Conservation (phyloP, 352 stramenopile genomes). For the Globisporangium rhizosaccharum region DNA sequence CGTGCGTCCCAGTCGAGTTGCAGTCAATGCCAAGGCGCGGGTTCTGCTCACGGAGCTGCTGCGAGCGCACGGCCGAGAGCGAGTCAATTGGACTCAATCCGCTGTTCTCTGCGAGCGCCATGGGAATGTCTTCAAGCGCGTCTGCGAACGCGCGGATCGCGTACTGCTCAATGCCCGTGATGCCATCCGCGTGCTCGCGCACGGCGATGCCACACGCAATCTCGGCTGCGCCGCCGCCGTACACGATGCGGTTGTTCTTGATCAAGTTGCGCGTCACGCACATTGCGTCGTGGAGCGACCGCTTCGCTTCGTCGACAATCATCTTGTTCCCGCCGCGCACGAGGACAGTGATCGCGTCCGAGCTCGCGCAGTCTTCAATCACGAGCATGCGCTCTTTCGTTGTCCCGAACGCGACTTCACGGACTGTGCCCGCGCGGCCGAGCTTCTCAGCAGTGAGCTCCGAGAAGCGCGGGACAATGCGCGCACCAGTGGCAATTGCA, state of each 20-base stretch:
- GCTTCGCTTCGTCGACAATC: slow-evolving; percentile 99
- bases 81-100: slow-evolving; percentile 97
- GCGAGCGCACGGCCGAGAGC: slow-evolving; percentile 95
- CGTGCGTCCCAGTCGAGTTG: slow-evolving; percentile 89
- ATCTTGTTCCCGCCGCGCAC: slow-evolving; percentile 99
- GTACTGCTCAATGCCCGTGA: slow-evolving; percentile 92
- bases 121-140: slow-evolving; percentile 98
- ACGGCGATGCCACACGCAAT: slow-evolving; percentile 97
- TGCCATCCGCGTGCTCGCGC: slow-evolving; percentile 79
- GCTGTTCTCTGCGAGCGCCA: slow-evolving; percentile 98
- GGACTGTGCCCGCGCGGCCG: slow-evolving; percentile 90
- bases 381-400: slow-evolving; percentile 98
- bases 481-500: slow-evolving; percentile 97
- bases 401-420: slow-evolving; percentile 97
- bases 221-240: slow-evolving; percentile 96
- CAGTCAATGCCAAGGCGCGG: slow-evolving; percentile 96
- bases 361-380: slow-evolving; percentile 98
- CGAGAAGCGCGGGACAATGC: slow-evolving; percentile 98
- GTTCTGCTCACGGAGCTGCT: slow-evolving; percentile 93
- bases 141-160: slow-evolving; percentile 98
- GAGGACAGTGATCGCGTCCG: slow-evolving; percentile 97
- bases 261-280: slow-evolving; percentile 99
- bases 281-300: slow-evolving; percentile 99
- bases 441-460: slow-evolving; percentile 97
- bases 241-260: slow-evolving; percentile 99